Base-by-base conservation (phyloP, 1,139 yeast genomes). In the Debaryomycetaceae sp. region DNA sequence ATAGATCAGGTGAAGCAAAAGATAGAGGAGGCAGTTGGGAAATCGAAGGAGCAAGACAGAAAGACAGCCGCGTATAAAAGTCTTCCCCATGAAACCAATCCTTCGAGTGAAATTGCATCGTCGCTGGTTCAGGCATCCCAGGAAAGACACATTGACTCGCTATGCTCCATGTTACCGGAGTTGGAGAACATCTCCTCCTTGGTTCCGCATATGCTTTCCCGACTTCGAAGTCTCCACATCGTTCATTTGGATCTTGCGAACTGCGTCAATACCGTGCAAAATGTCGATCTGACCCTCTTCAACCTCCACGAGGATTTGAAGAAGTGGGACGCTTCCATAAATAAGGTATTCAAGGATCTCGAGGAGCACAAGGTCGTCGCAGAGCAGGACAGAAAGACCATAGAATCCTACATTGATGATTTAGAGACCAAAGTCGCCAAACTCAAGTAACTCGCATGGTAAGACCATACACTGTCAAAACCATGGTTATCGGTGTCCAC, bases 211-310 rank as follows among this genome's bases (percentile, higher is more conserved):
- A 44, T 80, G 1, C 44, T 76, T 3, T 53, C 60, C 11, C 59
- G 87, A 36, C 60, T 82, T 31, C 69, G 73, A 46, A 60, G 76
- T 0, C 61, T 81, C 40, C 69, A 72, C 46, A 59, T 56, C 0
- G 62, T 80, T 2, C 85, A 81, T 53, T 52, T 68, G 5, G 76
- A 72, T 23, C 47, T 69, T 34, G 67, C 67, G 6, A 57, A 51
- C 22, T 53, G 64, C 6, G 60, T 68, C 5, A 52, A 55, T 5
- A 58, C 64, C n/a, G 59, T 66, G 6, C 52, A 53, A 6, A 52
- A 52, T 6, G 48, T 80, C 34, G 81, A 80, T 43, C 38, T 52
- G 24, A 55, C 59, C 9, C 47, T 82, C 13, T 52, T 54, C 4
- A 61, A 62, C 4, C 51, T 81, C 49, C 55, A 64, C 34, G 45